phyloP scores from a whole-genome alignment of 2,329 filamentous ascomycete species.

The Penicillium expansum region DNA sequence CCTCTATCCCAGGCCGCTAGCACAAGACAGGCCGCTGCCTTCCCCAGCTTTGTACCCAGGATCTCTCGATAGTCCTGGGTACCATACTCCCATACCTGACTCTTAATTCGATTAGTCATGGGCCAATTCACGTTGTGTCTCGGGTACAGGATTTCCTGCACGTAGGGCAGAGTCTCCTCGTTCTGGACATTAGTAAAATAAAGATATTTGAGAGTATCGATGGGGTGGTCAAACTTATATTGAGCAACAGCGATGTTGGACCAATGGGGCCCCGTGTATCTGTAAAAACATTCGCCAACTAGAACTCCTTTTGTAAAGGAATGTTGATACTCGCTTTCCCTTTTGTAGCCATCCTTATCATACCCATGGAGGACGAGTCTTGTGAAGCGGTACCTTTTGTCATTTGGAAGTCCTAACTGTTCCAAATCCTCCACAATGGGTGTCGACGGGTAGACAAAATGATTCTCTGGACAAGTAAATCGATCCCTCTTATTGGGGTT shows the following conservation, averaged over 20 bases:
- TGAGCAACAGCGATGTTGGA: not conserved
- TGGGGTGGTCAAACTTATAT: slow-evolving; percentile 1
- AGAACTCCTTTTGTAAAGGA: not conserved
- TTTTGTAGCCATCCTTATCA: not conserved
- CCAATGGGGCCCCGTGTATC: not conserved
- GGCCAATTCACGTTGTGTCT: not conserved
- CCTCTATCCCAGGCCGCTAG: slow-evolving; percentile 1
- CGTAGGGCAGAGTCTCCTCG: not conserved
- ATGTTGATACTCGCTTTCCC: not conserved
- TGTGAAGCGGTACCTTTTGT: not conserved
- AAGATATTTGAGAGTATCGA: not conserved
- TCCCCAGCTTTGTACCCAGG: not conserved
- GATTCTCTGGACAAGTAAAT: not conserved
- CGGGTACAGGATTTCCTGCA: not conserved
- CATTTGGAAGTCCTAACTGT: not conserved
- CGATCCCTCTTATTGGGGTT: not conserved
- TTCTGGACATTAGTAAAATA: not conserved
- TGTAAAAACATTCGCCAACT: not conserved
- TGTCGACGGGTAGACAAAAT: not conserved
- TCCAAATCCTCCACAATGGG: not conserved
- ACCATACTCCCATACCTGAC: not conserved
- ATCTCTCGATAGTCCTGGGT: not conserved
- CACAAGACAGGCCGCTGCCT: not conserved
- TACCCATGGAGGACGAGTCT: not conserved
- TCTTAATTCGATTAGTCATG: fast-evolving